Evolutionary conservation across 2,329 filamentous ascomycete genomes (phyloP).

Genomic region (Fonsecaea erecta): DNA sequence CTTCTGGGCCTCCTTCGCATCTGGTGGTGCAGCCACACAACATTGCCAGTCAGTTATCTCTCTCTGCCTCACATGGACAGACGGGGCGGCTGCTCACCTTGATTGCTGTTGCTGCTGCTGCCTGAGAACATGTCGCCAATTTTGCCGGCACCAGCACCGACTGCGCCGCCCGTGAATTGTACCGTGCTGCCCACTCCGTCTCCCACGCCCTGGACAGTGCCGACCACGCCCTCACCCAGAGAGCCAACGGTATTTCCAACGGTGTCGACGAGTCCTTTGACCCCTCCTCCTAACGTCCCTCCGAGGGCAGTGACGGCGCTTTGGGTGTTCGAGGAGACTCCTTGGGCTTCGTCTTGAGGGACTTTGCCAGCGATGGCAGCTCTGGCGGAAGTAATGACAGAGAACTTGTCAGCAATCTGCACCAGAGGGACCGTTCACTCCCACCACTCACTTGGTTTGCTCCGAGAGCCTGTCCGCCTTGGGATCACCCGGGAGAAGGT

Average conservation of each 20-base stretch:
- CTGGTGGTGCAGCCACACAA: slow-evolving; percentile 1
- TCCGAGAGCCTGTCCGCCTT: slow-evolving; percentile 27
- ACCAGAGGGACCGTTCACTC: too few species aligned
- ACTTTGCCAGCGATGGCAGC: slow-evolving; percentile 29
- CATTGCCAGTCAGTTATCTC: background rate
- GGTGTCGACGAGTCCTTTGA: slow-evolving; percentile 36
- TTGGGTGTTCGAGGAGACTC: slow-evolving; percentile 30
- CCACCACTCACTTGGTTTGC: slow-evolving; percentile 27
- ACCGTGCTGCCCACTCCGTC: slow-evolving; percentile 34
- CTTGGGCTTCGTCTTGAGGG: slow-evolving; percentile 28
- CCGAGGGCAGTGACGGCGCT: slow-evolving; percentile 32
- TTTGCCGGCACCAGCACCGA: slow-evolving; percentile 33
- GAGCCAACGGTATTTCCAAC: slow-evolving; percentile 33
- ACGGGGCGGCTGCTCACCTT: slow-evolving; percentile 15
- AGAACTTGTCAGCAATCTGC: background rate
- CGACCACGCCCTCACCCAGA: slow-evolving; percentile 30
- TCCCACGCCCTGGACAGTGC: slow-evolving; percentile 32
- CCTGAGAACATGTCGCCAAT: slow-evolving; percentile 29
- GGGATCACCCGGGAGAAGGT: slow-evolving; percentile 33
- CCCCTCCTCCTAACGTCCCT: slow-evolving; percentile 31
- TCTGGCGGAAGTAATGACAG: slow-evolving; percentile 7
- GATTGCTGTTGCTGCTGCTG: slow-evolving; percentile 6
- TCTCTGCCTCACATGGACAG: background rate
- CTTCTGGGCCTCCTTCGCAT: slow-evolving; percentile 20
- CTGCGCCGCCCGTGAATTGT: slow-evolving; percentile 32